Conservation (phyloP, 2,329 filamentous ascomycete genomes). For the Apiospora kogelbergensis region DNA sequence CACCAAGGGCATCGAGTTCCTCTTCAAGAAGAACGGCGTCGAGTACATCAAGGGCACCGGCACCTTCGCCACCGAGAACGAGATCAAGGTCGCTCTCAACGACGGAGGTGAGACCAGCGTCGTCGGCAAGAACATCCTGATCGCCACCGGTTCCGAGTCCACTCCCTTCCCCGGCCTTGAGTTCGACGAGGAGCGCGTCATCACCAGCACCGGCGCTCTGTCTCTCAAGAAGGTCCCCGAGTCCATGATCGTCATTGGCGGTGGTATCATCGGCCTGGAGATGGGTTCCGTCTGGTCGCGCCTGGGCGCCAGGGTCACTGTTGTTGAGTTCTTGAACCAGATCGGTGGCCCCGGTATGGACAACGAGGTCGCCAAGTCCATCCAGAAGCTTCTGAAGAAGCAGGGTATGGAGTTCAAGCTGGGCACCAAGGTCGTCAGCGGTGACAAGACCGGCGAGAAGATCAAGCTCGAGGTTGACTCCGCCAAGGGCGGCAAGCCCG, state of each 20-base stretch:
- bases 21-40: conserved; percentile 99
- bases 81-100: conserved; percentile 84
- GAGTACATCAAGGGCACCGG: conserved; percentile 96
- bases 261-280: conserved; percentile 97
- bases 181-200: conserved; percentile 95
- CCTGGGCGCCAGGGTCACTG: conserved; percentile 89
- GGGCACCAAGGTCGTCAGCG: conserved; percentile 88
- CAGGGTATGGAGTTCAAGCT: conserved; percentile 99
- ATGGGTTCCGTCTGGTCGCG: conserved; percentile 98
- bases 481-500: conserved; percentile 93
- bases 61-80: conserved; percentile 84
- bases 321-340: conserved; percentile 94
- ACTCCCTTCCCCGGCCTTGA: conserved; percentile 95
- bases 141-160: conserved; percentile 92
- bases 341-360: conserved; percentile 99
- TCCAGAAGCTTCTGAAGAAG: conserved; percentile 91
- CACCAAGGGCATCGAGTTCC: conserved; percentile 96
- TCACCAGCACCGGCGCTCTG: conserved; percentile 95
- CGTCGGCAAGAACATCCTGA: conserved; percentile 94
- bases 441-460: conserved; percentile 75
- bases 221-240: conserved; percentile 87
- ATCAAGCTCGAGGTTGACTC: conserved; percentile 85
- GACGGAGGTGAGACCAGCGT: conserved; percentile 90
- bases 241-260: conserved; percentile 95
- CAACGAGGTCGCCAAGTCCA: conserved; percentile 82